These are phyloP conservation scores for Gryganskiella cystojenkinii DNA, from an alignment of 192 early-diverging fungal genomes.

Conservation along the genomic window DNA sequence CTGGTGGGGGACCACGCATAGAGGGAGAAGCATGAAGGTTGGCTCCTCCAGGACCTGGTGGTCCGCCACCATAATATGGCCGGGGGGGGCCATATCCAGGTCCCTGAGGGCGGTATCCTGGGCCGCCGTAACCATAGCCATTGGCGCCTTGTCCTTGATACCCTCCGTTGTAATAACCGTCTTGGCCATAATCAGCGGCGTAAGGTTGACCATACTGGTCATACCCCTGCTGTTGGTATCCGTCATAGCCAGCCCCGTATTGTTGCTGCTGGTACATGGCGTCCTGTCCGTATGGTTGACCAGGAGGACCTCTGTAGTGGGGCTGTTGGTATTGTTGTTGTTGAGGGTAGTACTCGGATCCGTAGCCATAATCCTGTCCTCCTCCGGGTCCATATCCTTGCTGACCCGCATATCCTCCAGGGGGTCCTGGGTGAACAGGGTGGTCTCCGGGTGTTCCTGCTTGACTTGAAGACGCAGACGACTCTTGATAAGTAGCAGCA, in stretches of 20 bases:
- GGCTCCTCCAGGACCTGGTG: conserved; percentile 18
- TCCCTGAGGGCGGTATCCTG: conserved; percentile 18
- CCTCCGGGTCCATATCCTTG: background rate
- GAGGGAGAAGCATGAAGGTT: conserved; percentile 39
- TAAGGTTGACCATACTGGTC: conserved; percentile 46
- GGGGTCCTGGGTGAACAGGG: background rate
- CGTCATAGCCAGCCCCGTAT: too few relatives aligned
- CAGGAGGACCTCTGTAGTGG: too few relatives aligned
- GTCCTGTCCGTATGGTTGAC: too few relatives aligned
- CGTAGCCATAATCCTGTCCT: background rate
- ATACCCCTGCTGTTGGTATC: conserved; percentile 13
- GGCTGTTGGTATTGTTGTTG: too few relatives aligned
- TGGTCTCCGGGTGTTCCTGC: background rate
- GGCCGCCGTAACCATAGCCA: conserved; percentile 16
- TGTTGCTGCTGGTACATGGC: too few relatives aligned
- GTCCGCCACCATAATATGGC: conserved; percentile 8
- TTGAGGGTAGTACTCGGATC: too few relatives aligned
- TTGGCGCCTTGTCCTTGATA: conserved; percentile 36
- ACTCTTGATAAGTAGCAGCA: conserved; percentile 23
- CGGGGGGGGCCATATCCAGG: conserved; percentile 16
- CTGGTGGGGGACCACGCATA: conserved; percentile 36
- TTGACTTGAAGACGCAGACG: conserved; percentile 5
- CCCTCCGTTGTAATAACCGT: conserved; percentile 43
- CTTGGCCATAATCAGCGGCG: conserved; percentile 37
- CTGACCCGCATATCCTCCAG: background rate